Base-by-base conservation (phyloP, 1,139 yeast genomes). In the Candida sp. region DNA sequence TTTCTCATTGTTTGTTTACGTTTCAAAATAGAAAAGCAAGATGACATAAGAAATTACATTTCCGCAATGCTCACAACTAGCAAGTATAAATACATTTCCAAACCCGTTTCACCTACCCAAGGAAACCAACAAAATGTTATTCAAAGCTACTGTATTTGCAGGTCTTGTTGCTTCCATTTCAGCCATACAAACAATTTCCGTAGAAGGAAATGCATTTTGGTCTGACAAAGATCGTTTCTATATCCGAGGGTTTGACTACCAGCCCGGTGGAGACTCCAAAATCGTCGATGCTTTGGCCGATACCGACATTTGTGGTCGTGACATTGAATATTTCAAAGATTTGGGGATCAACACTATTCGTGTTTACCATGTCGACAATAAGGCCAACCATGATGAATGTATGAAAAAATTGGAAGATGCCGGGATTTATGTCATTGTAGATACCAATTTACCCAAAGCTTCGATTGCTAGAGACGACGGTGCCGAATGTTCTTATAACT, bases 151-250 rank as follows among this genome's bases (percentile, higher is more conserved):
- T 27, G 39, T 37, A 7, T 37, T 37, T 12, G 21, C 30, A 9
- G 25, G 39, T 15, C 27, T 37, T 8, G 34, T 32, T 27, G 39
- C 33, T 5, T 29, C 30, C n/a, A 37, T 37, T 11, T 12, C 8
- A 19, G 66, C 83, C 3, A 73, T 88, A 48, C 71, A 76, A 33
- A 64, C 77, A 15, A 58, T 73, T 43, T 67, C 62, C 42, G 69
- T 82, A 55, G 75, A 73, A 38, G 96, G 96, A 43, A 89, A 88
- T 58, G 95, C 95, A 8, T 86, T 89, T 60, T 87, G 70, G 47
- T 50, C 55, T 32, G 43, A 49, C 25, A 61, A 53, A 15, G 55
- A 55, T 29, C 52, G 70, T 48, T 67, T 69, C 39, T 87, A 82
- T 70, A 79, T 88, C 54, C 78, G 71, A 61, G 95, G 95, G 66